A percentile compares a stretch with the other conserved stretches of the same genome.
phyloP scores from a whole-genome alignment of 345 rosid species.

The Anacardium occidentale region DNA sequence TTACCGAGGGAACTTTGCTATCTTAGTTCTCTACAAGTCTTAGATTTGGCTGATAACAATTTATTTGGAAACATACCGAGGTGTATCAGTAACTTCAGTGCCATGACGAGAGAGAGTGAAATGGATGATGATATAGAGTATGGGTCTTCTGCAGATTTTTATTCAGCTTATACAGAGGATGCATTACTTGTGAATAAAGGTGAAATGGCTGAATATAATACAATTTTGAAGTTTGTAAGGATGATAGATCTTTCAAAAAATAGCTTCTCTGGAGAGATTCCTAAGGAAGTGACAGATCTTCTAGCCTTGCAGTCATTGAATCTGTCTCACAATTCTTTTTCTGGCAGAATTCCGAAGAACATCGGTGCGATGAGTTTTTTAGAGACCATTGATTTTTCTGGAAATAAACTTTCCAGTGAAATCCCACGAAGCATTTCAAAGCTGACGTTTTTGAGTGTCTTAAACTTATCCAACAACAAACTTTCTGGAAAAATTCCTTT shows the following conservation, averaged over 20 bases:
- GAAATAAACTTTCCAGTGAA: conserved; percentile 16
- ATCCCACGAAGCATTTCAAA: conserved; percentile 14
- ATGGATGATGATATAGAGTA: too few species aligned
- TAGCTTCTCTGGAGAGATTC: conserved; percentile 2
- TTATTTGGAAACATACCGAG: conserved; percentile 12
- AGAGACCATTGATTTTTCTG: conserved; percentile 14
- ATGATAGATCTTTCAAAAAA: not conserved
- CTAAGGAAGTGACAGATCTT: not conserved
- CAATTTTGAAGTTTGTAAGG: not conserved
- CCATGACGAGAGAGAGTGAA: not conserved
- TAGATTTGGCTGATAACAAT: conserved; percentile 21
- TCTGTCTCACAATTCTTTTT: conserved; percentile 8
- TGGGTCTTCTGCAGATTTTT: not conserved
- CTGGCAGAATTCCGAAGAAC: not conserved
- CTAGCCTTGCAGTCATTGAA: not conserved
- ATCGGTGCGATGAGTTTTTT: conserved; percentile 15
- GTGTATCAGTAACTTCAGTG: conserved; percentile 4
- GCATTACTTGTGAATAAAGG: not conserved
- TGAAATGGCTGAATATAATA: not conserved
- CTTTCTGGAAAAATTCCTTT: not conserved
- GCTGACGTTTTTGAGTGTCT: not conserved
- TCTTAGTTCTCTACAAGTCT: conserved; percentile 1
- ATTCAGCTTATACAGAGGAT: not conserved
- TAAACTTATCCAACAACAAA: not conserved
- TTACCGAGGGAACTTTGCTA: conserved; percentile 18